Percentiles rank a stretch among this genome's conserved stretches.
Conservation (phyloP, 306 rosid species). For the Prunus dulcis region DNA sequence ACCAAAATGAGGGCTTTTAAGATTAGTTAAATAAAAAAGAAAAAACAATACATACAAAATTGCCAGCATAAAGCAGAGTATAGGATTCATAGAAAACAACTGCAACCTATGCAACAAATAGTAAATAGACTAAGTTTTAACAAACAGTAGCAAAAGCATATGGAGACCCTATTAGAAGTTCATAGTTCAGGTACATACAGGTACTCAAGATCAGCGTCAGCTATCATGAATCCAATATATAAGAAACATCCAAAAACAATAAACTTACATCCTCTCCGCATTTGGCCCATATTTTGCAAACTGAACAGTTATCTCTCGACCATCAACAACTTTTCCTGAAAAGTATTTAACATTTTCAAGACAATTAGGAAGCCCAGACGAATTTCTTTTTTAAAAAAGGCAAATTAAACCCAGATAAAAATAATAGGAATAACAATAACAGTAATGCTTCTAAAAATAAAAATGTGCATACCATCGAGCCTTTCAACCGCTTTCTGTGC, state of each 20-base stretch:
- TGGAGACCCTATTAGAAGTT: not conserved
- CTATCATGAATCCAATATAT: not conserved
- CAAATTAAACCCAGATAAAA: not conserved
- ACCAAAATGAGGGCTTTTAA: not conserved
- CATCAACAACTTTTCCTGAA: constrained; percentile 82
- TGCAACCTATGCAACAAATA: not conserved
- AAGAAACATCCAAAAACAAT: not conserved
- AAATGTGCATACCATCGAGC: constrained; percentile 59
- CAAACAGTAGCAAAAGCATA: not conserved
- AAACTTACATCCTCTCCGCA: constrained; percentile 86
- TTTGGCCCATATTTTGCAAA: constrained; percentile 94
- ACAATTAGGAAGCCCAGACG: not conserved
- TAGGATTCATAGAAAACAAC: not conserved
- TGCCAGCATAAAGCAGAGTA: not conserved
- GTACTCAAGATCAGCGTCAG: not conserved
- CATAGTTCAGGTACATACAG: not conserved
- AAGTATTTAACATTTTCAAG: not conserved
- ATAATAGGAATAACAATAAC: not conserved
- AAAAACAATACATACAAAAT: not conserved
- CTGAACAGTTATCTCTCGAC: constrained; percentile 91
- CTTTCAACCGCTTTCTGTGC: constrained; percentile 86
- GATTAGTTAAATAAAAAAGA: not conserved
- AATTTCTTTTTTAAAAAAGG: not conserved
- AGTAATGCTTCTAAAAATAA: not conserved
- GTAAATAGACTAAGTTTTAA: not conserved